phyloP scores from a whole-genome alignment of 208 protist genomes.

The Trypanosoma boissoni region DNA sequence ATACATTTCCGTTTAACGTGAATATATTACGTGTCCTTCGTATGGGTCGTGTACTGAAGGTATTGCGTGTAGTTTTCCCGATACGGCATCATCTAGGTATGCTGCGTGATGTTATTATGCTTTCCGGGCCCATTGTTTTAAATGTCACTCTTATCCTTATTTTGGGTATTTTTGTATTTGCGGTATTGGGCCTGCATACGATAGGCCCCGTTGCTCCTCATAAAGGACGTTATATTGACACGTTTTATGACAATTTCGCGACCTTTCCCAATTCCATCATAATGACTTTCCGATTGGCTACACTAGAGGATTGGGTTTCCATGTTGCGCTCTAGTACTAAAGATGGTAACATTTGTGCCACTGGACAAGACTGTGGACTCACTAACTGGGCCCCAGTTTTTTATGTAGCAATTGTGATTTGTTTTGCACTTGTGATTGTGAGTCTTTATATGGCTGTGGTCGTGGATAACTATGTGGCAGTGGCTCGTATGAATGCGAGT shows the following conservation, averaged over 20 bases:
- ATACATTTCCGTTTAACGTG: conserved; percentile 83
- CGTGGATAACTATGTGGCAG: conserved; percentile 79
- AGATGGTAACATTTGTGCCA: conserved; percentile 44
- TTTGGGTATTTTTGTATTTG: conserved; percentile 85
- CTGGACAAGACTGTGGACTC: conserved; percentile 46
- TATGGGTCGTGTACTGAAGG: conserved; percentile 59
- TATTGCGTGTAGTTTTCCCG: conserved; percentile 48
- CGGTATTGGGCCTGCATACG: conserved; percentile 86
- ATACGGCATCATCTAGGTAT: conserved; percentile 55
- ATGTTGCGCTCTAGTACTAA: conserved; percentile 79
- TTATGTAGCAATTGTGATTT: conserved; percentile 81
- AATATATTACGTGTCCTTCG: conserved; percentile 87
- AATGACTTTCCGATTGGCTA: conserved; percentile 85
- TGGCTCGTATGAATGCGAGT: conserved; percentile 63
- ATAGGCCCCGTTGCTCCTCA: conserved; percentile 80
- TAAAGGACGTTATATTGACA: conserved; percentile 59
- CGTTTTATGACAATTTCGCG: conserved; percentile 83
- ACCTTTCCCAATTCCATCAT: conserved; percentile 85
- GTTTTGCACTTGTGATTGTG: conserved; percentile 69
- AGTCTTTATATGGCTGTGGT: conserved; percentile 84
- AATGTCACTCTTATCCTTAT: conserved; percentile 82
- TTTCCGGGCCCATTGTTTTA: conserved; percentile 63
- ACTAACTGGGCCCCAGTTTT: conserved; percentile 83
- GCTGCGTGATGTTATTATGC: conserved; percentile 60
- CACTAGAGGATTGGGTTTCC: conserved; percentile 83